phyloP scores from a whole-genome alignment of 768 basidiomycete genomes.

The Auriscalpium orientale region DNA sequence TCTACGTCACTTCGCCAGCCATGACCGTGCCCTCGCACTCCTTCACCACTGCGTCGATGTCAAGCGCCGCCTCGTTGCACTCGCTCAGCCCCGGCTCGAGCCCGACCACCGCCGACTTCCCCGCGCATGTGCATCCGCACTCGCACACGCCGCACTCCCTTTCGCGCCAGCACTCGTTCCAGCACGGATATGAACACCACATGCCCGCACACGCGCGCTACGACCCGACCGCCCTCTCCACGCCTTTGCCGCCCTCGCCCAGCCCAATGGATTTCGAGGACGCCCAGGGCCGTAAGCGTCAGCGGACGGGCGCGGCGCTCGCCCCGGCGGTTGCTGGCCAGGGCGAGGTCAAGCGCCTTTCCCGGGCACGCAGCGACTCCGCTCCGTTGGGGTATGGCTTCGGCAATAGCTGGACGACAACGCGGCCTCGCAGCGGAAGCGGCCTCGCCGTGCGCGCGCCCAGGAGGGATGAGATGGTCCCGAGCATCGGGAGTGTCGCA shows the following conservation, averaged over 20 bases:
- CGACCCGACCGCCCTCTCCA: conserved; percentile 18
- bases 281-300: conserved; percentile 37
- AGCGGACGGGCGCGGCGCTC: conserved; percentile 29
- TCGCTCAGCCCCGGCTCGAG: conserved; percentile 43
- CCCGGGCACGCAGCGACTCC: conserved; percentile 61
- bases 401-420: conserved; percentile 25
- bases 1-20: conserved; percentile 63
- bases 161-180: conserved; percentile 55
- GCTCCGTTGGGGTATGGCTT: conserved; percentile 54
- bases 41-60: conserved; percentile 33
- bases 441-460: conserved; percentile 22
- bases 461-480: conserved; percentile 12
- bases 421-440: conserved; percentile 30
- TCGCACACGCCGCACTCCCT: conserved; percentile 34
- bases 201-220: conserved; percentile 18
- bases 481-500: conserved; percentile 11
- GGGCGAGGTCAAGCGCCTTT: conserved; percentile 32
- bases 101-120: conserved; percentile 44
- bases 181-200: conserved; percentile 36
- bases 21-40: conserved; percentile 26
- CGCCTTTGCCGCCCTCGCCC: conserved; percentile 27
- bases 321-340: conserved; percentile 10
- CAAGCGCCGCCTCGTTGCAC: conserved; percentile 38
- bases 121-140: conserved; percentile 25
- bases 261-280: conserved; percentile 25